Evolutionary conservation across 768 basidiomycete genomes (phyloP).

Genomic region (Lentinula lateritia): DNA sequence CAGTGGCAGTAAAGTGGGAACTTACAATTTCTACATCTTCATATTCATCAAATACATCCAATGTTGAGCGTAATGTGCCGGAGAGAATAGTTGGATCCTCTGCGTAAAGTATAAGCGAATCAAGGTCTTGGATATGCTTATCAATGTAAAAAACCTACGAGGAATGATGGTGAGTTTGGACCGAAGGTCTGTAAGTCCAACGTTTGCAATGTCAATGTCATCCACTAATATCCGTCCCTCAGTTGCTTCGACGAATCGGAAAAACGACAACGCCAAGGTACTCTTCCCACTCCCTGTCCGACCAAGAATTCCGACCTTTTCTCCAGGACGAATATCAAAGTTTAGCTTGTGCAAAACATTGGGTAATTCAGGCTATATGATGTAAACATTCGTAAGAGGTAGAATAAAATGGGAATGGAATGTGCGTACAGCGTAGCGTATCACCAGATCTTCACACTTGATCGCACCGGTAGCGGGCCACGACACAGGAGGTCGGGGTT

Average conservation of each 20-base stretch:
- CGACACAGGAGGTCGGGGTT: conserved; percentile 72
- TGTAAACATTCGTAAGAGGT: background rate
- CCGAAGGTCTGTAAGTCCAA: conserved; percentile 80
- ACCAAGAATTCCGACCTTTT: conserved; percentile 76
- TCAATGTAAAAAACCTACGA: conserved; percentile 34
- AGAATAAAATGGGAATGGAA: background rate
- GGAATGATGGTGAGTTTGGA: conserved; percentile 73
- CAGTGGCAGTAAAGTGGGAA: background rate
- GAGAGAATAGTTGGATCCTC: conserved; percentile 90
- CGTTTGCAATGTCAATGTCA: conserved; percentile 69
- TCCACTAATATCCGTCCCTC: conserved; percentile 73
- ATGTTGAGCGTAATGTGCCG: conserved; percentile 71
- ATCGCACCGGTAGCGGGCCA: conserved; percentile 78
- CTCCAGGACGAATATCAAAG: conserved; percentile 67
- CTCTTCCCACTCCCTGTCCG: conserved; percentile 76
- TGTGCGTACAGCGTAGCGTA: conserved; percentile 66
- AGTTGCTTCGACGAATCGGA: conserved; percentile 86
- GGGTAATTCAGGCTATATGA: conserved; percentile 76
- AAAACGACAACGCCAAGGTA: conserved; percentile 78
- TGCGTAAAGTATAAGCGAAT: conserved; percentile 17
- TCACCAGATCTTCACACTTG: conserved; percentile 67
- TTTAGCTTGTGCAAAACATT: conserved; percentile 76
- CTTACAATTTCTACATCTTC: conserved; percentile 77
- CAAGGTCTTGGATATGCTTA: background rate
- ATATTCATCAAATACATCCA: conserved; percentile 87